Conservation (phyloP, 257 asterid species). For the Datura wrightii region DNA sequence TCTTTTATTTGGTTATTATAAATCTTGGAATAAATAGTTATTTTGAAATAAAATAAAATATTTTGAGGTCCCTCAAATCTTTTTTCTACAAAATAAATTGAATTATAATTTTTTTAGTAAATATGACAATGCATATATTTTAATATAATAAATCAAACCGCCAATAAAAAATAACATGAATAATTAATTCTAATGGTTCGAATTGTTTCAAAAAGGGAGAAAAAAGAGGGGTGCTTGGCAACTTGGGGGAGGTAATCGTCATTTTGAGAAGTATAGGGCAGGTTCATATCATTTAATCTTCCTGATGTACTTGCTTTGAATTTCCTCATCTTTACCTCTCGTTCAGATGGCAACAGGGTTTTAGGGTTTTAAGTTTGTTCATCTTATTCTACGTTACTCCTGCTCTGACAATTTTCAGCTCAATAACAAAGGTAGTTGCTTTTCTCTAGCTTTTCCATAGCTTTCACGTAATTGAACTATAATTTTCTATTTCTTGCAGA, state of each 20-base stretch:
- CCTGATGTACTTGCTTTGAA: neutral
- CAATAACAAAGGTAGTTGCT: neutral
- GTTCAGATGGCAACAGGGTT: neutral
- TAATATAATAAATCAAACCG: too few relatives aligned
- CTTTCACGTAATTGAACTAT: neutral
- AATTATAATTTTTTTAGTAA: too few relatives aligned
- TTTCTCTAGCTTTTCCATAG: neutral
- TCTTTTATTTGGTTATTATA: too few relatives aligned
- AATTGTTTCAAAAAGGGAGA: neutral
- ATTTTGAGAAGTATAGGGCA: neutral
- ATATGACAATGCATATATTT: too few relatives aligned
- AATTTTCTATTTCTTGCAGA: neutral
- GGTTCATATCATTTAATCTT: neutral
- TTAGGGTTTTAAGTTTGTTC: neutral
- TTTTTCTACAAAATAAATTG: too few relatives aligned
- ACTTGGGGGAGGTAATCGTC: neutral
- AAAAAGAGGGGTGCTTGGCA: neutral
- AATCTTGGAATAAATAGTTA: too few relatives aligned
- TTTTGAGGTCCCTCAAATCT: too few relatives aligned
- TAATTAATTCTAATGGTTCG: too few relatives aligned
- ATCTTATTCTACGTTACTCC: neutral
- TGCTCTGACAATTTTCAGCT: neutral
- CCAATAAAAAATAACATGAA: too few relatives aligned
- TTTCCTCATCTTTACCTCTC: neutral
- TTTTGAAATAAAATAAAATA: too few relatives aligned